Conservation (phyloP, 2,329 filamentous ascomycete species). For the Colletotrichum brevisporum region DNA sequence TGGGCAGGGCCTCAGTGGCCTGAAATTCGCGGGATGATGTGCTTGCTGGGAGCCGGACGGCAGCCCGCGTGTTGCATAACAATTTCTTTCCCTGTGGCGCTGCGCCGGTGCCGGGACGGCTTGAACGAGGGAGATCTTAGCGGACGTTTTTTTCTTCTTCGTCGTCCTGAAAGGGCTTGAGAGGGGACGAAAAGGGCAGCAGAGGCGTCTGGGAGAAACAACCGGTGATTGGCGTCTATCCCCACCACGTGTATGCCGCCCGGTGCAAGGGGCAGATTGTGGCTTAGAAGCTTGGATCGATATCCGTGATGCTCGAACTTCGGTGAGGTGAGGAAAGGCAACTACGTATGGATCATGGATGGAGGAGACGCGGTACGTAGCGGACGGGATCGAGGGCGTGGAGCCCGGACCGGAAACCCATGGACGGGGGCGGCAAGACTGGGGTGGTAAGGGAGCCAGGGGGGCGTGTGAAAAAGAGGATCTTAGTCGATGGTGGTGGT, state of each 20-base stretch:
- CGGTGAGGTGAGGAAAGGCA: too few species aligned
- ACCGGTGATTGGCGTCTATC: slow-evolving; percentile 13
- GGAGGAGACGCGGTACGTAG: neutral
- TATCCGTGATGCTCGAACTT: neutral
- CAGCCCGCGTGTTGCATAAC: slow-evolving; percentile 14
- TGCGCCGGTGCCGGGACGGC: slow-evolving; percentile 24
- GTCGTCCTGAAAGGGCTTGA: slow-evolving; percentile 17
- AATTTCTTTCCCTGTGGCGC: slow-evolving; percentile 26
- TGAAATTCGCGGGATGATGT: slow-evolving; percentile 12
- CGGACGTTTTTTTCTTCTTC: slow-evolving; percentile 23
- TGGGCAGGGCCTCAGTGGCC: slow-evolving; percentile 20
- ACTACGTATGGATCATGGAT: too few species aligned
- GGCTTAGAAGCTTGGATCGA: slow-evolving; percentile 29
- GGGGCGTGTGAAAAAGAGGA: neutral
- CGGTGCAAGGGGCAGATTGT: slow-evolving; percentile 27
- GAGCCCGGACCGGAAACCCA: slow-evolving; percentile 36
- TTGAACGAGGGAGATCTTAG: slow-evolving; percentile 23
- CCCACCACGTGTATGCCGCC: slow-evolving; percentile 32
- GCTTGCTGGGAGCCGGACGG: slow-evolving; percentile 2
- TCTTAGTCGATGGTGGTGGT: too few species aligned
- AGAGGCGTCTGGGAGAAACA: slow-evolving; percentile 15
- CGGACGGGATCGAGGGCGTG: slow-evolving; percentile 18
- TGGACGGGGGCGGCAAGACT: slow-evolving; percentile 6
- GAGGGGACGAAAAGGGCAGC: slow-evolving; percentile 17
- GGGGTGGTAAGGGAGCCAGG: neutral